Conservation (phyloP, 2,329 filamentous ascomycete genomes). For the Blumeriella jaapii region DNA sequence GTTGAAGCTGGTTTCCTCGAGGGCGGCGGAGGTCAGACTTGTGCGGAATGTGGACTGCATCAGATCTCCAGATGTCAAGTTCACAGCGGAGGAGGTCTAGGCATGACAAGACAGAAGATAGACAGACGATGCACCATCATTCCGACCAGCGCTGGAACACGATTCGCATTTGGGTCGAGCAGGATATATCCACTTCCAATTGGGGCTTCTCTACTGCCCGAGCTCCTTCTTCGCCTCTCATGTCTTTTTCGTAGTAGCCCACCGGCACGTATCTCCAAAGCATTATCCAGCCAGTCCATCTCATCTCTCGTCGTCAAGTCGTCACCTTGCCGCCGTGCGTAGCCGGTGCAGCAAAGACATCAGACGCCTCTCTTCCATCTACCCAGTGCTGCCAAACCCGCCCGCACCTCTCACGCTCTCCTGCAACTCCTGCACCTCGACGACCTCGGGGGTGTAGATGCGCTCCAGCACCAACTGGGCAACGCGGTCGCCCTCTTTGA, state of each 20-base stretch:
- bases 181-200: too few species aligned
- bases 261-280: too few species aligned
- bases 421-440: constrained; percentile 80
- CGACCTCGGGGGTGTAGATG: constrained; percentile 84
- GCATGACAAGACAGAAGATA: constrained; percentile 2
- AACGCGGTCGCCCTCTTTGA: constrained; percentile 80
- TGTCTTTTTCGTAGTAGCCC: constrained; percentile 1
- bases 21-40: constrained; percentile 80
- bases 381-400: constrained; percentile 82
- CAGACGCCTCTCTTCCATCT: too few species aligned
- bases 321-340: too few species aligned
- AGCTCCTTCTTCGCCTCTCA: constrained; percentile 1
- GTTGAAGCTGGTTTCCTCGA: constrained; percentile 39
- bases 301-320: too few species aligned
- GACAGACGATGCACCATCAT: too few species aligned
- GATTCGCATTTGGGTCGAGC: too few species aligned
- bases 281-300: too few species aligned
- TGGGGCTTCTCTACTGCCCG: too few species aligned
- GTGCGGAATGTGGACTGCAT: constrained; percentile 64
- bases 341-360: too few species aligned
- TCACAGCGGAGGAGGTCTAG: constrained; percentile 43
- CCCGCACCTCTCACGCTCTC: constrained; percentile 84
- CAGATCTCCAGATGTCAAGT: constrained; percentile 50
- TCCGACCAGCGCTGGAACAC: too few species aligned
- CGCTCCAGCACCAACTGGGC: constrained; percentile 91